Conservation (phyloP, 1,139 yeast genomes). For the Pichia sp. region DNA sequence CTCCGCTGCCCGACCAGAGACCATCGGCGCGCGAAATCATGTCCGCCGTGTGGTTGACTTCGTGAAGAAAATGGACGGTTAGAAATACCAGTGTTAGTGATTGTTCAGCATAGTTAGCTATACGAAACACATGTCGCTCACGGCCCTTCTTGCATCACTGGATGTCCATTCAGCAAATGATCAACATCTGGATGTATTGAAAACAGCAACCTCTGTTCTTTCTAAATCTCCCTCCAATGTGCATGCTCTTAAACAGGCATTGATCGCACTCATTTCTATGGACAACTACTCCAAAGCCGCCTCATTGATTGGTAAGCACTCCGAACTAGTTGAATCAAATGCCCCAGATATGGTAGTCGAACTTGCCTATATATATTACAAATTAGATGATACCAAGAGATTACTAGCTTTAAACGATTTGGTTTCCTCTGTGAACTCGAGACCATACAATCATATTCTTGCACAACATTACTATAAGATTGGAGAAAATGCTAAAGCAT, state of each 20-base stretch:
- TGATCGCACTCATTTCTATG: not conserved
- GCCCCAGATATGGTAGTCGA: slow-evolving; percentile 35
- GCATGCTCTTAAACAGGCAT: not conserved
- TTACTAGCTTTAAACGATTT: slow-evolving; percentile 25
- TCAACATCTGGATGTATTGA: slow-evolving; percentile 38
- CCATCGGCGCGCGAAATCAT: not conserved
- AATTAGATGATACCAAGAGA: slow-evolving; percentile 42
- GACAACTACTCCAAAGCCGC: slow-evolving; percentile 1
- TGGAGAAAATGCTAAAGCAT: slow-evolving; percentile 52
- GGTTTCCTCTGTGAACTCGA: slow-evolving; percentile 27
- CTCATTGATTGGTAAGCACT: slow-evolving; percentile 3
- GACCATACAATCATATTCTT: slow-evolving; percentile 54
- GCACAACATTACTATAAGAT: slow-evolving; percentile 74
- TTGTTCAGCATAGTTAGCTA: too few relatives aligned
- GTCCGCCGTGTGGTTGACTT: not conserved
- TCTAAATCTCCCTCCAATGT: not conserved
- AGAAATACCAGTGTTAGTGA: too few relatives aligned
- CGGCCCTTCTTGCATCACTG: not conserved
- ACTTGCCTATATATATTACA: slow-evolving; percentile 63
- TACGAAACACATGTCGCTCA: not conserved
- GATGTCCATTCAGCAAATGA: slow-evolving; percentile 23
- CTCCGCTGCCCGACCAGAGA: not conserved
- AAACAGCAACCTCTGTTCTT: slow-evolving; percentile 18
- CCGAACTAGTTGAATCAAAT: not conserved
- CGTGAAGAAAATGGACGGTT: too few relatives aligned